Conservation (phyloP, 192 early-diverging fungal species). For the Allomyces arbusculus region DNA sequence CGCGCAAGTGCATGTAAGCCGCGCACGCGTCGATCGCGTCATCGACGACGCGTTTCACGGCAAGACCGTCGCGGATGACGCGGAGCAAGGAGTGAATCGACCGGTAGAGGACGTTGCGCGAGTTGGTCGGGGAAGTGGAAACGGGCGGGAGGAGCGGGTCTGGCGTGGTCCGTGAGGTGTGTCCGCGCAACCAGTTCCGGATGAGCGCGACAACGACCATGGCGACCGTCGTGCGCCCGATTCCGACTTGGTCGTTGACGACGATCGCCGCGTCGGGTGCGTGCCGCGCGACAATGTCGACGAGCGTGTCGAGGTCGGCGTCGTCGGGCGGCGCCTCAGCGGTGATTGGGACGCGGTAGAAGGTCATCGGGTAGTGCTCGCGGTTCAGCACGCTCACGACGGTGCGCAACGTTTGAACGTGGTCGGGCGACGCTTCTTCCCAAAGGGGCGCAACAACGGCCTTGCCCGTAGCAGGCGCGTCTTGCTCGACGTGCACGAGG, state of each 20-base stretch:
- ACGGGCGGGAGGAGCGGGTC: not conserved
- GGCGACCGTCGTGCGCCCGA: conserved; percentile 38
- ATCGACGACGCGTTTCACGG: conserved; percentile 32
- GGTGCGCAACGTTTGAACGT: conserved; percentile 28
- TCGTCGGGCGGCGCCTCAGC: conserved; percentile 32
- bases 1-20: conserved; percentile 22
- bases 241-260: conserved; percentile 41
- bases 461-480: conserved; percentile 1
- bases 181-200: conserved; percentile 16
- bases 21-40: conserved; percentile 30
- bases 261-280: conserved; percentile 24
- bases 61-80: conserved; percentile 35
- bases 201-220: conserved; percentile 17
- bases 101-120: conserved; percentile 21
- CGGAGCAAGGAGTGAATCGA: conserved; percentile 35
- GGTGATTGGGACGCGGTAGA: conserved; percentile 36
- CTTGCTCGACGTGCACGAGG: conserved; percentile 27
- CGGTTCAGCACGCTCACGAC: conserved; percentile 16
- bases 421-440: conserved; percentile 32
- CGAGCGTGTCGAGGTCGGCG: conserved; percentile 30
- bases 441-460: conserved; percentile 25
- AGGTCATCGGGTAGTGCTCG: conserved; percentile 7
- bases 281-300: conserved; percentile 15
- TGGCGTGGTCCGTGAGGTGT: not conserved
- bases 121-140: not conserved